Evolutionary conservation across 169 alveolate genomes (phyloP).

Genomic region (Theileria orientalis): DNA sequence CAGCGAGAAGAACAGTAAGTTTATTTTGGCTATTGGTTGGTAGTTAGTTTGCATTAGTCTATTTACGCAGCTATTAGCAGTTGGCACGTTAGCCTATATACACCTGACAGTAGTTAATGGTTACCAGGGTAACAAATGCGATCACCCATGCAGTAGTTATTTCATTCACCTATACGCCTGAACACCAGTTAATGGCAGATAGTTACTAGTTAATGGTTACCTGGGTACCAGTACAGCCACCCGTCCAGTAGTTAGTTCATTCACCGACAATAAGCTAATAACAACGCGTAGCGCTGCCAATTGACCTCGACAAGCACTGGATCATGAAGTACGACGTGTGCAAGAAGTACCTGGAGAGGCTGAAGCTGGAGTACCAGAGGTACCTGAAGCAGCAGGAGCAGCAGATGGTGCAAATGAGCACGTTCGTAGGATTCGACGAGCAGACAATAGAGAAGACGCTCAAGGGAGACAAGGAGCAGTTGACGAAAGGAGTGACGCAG

Average conservation of each 20-base stretch:
- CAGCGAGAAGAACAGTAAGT: neutral
- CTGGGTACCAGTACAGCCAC: too few relatives aligned
- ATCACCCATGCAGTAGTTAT: too few relatives aligned
- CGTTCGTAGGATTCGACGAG: constrained; percentile 31
- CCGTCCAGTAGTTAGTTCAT: too few relatives aligned
- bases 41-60: too few relatives aligned
- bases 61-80: too few relatives aligned
- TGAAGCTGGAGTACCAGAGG: constrained; percentile 39
- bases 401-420: constrained; percentile 3
- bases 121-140: too few relatives aligned
- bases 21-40: too few relatives aligned
- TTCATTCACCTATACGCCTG: too few relatives aligned
- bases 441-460: neutral
- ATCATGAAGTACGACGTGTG: constrained; percentile 57
- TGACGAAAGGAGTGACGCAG: constrained; percentile 37
- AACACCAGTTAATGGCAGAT: too few relatives aligned
- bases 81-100: too few relatives aligned
- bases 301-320: constrained; percentile 56
- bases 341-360: constrained; percentile 34
- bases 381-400: constrained; percentile 31
- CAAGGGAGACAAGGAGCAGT: constrained; percentile 24
- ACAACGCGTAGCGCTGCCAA: constrained; percentile 38
- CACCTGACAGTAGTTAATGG: too few relatives aligned
- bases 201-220: too few relatives aligned
- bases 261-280: neutral